Evolutionary conservation across 768 basidiomycete genomes (phyloP).

Genomic region (Plicaturopsis crispa): DNA sequence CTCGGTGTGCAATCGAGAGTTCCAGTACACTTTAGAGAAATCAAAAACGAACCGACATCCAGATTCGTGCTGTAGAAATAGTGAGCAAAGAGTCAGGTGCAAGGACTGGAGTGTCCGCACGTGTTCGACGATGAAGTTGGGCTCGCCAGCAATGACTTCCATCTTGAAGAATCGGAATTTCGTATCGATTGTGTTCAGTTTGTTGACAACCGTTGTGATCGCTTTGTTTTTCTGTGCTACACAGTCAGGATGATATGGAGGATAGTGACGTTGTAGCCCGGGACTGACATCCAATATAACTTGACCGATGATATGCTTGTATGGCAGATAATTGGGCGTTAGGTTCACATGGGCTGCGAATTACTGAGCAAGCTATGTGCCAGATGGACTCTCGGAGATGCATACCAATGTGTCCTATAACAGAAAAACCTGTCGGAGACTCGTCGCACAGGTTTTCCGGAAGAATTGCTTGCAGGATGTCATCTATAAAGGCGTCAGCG

Average conservation of each 20-base stretch:
- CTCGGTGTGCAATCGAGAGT: conserved; percentile 88
- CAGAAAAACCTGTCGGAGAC: conserved; percentile 81
- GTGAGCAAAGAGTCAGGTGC: conserved; percentile 2
- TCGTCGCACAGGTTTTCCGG: conserved; percentile 73
- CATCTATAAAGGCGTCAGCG: conserved; percentile 40
- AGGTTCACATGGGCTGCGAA: conserved; percentile 84
- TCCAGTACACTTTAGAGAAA: conserved; percentile 96
- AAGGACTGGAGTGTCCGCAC: conserved; percentile 35
- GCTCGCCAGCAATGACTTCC: conserved; percentile 92
- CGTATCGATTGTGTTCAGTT: conserved; percentile 77
- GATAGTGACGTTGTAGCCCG: background rate
- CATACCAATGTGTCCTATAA: conserved; percentile 86
- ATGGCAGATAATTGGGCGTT: conserved; percentile 84
- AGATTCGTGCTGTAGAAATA: conserved; percentile 59
- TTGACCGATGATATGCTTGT: conserved; percentile 86
- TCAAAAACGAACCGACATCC: conserved; percentile 89
- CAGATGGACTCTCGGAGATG: conserved; percentile 2
- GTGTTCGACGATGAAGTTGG: conserved; percentile 79
- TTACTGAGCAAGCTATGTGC: background rate
- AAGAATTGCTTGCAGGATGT: conserved; percentile 75
- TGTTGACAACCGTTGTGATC: conserved; percentile 90
- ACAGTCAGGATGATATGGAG: conserved; percentile 7
- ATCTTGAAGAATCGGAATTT: conserved; percentile 92
- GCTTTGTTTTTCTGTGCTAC: conserved; percentile 71
- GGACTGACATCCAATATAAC: conserved; percentile 78